Conservation (phyloP, 345 rosid genomes). For the Cardamine chenopodiifolia region DNA sequence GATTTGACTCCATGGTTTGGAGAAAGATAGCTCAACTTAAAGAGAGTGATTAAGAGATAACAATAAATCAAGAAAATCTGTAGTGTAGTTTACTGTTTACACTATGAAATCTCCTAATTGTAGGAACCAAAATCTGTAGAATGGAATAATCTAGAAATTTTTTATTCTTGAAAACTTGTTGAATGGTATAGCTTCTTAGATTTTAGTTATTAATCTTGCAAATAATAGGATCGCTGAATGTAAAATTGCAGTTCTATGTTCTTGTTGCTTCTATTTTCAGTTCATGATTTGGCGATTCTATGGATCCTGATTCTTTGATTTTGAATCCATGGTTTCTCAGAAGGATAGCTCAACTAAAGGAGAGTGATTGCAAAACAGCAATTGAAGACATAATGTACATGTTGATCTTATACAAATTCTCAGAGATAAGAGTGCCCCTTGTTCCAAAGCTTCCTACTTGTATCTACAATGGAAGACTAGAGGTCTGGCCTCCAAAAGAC, state of each 20-base stretch:
- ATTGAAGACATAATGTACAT: conserved; percentile 85
- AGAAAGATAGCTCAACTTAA: background rate
- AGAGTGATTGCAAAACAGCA: conserved; percentile 57
- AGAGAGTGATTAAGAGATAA: background rate
- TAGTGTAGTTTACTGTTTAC: background rate
- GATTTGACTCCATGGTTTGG: background rate
- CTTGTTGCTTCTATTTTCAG: background rate
- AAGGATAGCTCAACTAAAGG: conserved; percentile 79
- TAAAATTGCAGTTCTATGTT: background rate
- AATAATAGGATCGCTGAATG: background rate
- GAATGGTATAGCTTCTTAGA: background rate
- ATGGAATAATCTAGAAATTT: background rate
- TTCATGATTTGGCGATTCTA: background rate
- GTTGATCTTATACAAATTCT: conserved; percentile 75
- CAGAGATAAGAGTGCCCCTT: conserved; percentile 80
- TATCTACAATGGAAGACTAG: conserved; percentile 75
- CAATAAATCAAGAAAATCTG: background rate
- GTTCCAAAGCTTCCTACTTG: conserved; percentile 85
- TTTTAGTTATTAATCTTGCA: background rate
- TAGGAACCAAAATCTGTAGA: background rate
- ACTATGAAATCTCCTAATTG: background rate
- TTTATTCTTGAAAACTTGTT: background rate
- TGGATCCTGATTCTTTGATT: background rate
- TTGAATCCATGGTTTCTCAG: conserved; percentile 39
- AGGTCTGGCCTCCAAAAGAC: conserved; percentile 77